A percentile compares a stretch with the other conserved stretches of the same genome.
phyloP scores from a whole-genome alignment of 208 protist species.

The Naegleria fowleri region DNA sequence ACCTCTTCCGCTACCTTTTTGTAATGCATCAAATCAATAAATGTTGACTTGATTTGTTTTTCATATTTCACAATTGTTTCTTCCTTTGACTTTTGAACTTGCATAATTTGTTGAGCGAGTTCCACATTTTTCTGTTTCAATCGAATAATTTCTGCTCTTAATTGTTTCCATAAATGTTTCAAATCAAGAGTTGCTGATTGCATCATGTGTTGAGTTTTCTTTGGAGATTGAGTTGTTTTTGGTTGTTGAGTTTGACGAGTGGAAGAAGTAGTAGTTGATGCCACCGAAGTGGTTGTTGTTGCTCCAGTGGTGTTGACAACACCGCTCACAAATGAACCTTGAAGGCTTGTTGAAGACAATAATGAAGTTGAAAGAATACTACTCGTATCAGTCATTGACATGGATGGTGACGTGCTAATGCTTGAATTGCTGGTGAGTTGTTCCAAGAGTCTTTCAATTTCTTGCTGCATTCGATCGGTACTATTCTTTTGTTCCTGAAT shows the following conservation, averaged over 20 bases:
- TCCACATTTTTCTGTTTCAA: slow-evolving; percentile 5
- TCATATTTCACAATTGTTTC: background rate
- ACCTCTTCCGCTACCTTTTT: background rate
- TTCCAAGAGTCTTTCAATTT: background rate
- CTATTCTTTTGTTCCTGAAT: background rate
- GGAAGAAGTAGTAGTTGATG: too few relatives aligned
- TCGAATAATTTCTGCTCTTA: background rate
- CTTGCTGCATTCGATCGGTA: background rate
- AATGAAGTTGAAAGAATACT: background rate
- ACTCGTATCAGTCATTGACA: background rate
- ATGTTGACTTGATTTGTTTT: background rate
- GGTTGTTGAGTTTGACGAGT: background rate
- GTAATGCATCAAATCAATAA: background rate
- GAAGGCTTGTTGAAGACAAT: background rate
- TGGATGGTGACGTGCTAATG: too few relatives aligned
- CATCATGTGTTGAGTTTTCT: background rate
- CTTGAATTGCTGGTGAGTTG: background rate
- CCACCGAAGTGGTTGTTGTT: background rate
- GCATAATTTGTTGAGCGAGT: background rate
- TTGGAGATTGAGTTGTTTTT: background rate
- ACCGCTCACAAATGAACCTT: background rate
- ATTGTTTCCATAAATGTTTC: background rate
- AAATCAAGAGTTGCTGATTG: background rate
- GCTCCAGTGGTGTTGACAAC: background rate
- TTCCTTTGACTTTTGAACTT: background rate